phyloP scores from a whole-genome alignment of 106 monocot species.

The Amphibolis antarctica region DNA sequence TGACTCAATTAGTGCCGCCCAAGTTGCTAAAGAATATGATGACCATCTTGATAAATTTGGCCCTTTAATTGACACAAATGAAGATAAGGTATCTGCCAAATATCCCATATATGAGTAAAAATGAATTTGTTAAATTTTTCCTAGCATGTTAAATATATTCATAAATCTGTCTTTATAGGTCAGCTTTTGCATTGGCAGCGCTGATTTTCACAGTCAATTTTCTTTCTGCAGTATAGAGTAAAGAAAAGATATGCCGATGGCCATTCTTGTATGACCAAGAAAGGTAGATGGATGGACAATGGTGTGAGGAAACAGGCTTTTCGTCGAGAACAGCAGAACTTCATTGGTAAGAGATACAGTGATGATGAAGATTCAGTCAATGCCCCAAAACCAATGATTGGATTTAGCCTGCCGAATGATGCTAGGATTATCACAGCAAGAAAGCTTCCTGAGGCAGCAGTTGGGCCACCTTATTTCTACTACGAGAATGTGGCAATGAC shows the following conservation, averaged over 20 bases:
- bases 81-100: slow-evolving; percentile 13
- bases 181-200: not conserved
- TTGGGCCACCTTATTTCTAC: slow-evolving; percentile 81
- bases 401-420: slow-evolving; percentile 55
- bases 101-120: not conserved
- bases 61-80: not conserved
- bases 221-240: slow-evolving; percentile 1
- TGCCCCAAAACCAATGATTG: slow-evolving; percentile 70
- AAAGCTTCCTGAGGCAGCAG: slow-evolving; percentile 43
- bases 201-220: not conserved
- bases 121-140: not conserved
- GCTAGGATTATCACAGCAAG: slow-evolving; percentile 7
- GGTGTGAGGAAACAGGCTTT: not conserved
- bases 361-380: not conserved
- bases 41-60: not conserved
- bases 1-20: slow-evolving; percentile 52
- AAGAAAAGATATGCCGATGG: not conserved
- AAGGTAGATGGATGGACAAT: slow-evolving; percentile 1
- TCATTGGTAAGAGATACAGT: not conserved
- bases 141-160: not conserved
- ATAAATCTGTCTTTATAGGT: not conserved
- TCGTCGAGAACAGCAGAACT: not conserved
- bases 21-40: slow-evolving; percentile 28
- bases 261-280: not conserved
- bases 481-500: slow-evolving; percentile 84